phyloP scores from a whole-genome alignment of 352 stramenopile species.

The Globisporangium megalacanthum region DNA sequence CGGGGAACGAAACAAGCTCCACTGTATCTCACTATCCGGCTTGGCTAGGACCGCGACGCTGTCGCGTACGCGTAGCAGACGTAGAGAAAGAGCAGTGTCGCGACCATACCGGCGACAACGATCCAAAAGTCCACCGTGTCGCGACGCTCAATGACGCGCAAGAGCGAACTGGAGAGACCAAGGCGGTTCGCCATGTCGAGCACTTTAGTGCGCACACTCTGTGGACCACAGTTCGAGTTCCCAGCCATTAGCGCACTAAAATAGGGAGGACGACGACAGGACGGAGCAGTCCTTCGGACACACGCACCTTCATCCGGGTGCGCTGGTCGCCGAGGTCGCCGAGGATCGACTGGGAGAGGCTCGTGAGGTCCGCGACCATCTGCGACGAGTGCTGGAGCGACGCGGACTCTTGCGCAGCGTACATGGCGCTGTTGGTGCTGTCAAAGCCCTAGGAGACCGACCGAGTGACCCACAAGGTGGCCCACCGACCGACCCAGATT shows the following conservation, averaged over 20 bases:
- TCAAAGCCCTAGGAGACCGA: constrained; percentile 41
- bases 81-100: constrained; percentile 81
- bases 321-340: constrained; percentile 68
- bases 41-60: background rate
- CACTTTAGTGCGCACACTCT: constrained; percentile 73
- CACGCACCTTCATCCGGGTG: constrained; percentile 52
- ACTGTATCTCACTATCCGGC: no score
- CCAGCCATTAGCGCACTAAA: no score
- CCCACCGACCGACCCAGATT: no score
- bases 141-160: constrained; percentile 77
- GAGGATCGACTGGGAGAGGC: constrained; percentile 63
- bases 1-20: no score
- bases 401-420: constrained; percentile 72
- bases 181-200: constrained; percentile 82
- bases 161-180: constrained; percentile 72
- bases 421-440: constrained; percentile 61
- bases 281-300: background rate
- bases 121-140: constrained; percentile 86
- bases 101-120: constrained; percentile 72
- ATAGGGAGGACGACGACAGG: background rate
- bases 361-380: constrained; percentile 79
- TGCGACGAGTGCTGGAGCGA: constrained; percentile 70
- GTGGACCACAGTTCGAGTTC: background rate
- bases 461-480: no score
- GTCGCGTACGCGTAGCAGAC: constrained; percentile 56